Evolutionary conservation across 129 eudicot species (phyloP).

Genomic region (Helianthus tuberosus): DNA sequence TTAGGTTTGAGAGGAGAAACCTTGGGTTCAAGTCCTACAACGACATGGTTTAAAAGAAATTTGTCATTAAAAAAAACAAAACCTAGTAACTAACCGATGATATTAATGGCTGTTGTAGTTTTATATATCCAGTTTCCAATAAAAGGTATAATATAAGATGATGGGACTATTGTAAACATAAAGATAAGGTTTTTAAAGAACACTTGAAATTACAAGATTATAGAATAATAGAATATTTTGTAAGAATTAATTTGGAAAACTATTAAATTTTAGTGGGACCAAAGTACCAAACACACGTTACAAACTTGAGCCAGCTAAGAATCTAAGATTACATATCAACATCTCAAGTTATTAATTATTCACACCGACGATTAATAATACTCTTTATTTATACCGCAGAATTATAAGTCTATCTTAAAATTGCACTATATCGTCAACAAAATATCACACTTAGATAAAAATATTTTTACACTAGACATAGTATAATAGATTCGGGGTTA

Average conservation of each 20-base stretch:
- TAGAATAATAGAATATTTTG: background rate
- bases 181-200: background rate
- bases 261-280: background rate
- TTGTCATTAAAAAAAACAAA: no score
- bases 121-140: background rate
- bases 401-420: background rate
- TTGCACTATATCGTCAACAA: background rate
- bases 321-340: background rate
- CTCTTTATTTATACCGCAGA: background rate
- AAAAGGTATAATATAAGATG: background rate
- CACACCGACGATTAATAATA: background rate
- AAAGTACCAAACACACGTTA: background rate
- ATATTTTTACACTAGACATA: no score
- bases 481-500: background rate
- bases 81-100: no score
- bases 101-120: no score
- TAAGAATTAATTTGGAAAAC: no score
- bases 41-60: no score
- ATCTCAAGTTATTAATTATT: background rate
- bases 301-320: slow-evolving; percentile 33
- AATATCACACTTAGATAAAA: no score
- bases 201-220: background rate
- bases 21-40: no score
- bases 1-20: no score
- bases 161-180: background rate